Evolutionary conservation across 306 rosid genomes (phyloP).

Genomic region (Gynostemma pentaphyllum): DNA sequence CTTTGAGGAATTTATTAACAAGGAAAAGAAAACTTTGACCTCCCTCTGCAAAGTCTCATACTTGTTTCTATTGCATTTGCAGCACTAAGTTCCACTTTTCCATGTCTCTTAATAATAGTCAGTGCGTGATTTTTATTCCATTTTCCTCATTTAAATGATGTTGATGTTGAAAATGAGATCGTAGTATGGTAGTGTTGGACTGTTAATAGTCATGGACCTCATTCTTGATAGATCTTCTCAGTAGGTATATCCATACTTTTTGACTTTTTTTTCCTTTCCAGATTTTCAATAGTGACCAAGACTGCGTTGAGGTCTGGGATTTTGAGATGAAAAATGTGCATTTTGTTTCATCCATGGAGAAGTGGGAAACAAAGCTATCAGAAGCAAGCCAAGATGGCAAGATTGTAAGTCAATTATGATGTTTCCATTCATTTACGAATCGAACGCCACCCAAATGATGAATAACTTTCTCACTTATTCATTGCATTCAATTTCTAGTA

Average conservation of each 20-base stretch:
- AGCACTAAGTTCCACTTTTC: background rate
- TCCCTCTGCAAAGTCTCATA: background rate
- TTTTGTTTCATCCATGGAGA: slow-evolving; percentile 45
- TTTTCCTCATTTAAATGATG: background rate
- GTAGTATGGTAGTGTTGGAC: background rate
- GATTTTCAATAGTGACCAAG: slow-evolving; percentile 7
- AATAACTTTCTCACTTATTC: background rate
- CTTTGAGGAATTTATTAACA: background rate
- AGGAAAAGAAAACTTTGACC: background rate
- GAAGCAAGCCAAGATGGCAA: slow-evolving; percentile 61
- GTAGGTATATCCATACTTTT: slow-evolving; percentile 8
- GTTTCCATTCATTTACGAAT: no score
- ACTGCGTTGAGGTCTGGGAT: slow-evolving; percentile 14
- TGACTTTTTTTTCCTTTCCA: slow-evolving; percentile 6
- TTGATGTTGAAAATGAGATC: background rate
- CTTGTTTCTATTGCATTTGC: no score
- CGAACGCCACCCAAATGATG: background rate
- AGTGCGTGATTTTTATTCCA: background rate
- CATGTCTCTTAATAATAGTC: background rate
- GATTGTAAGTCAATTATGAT: slow-evolving; percentile 36
- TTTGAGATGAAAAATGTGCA: slow-evolving; percentile 51
- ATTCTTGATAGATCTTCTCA: background rate
- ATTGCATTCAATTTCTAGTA: background rate
- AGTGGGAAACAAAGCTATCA: slow-evolving; percentile 60
- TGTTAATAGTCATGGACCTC: background rate